Percentiles rank a stretch among this genome's conserved stretches.
phyloP scores from a whole-genome alignment of 306 rosid species.

The Rosa persica region DNA sequence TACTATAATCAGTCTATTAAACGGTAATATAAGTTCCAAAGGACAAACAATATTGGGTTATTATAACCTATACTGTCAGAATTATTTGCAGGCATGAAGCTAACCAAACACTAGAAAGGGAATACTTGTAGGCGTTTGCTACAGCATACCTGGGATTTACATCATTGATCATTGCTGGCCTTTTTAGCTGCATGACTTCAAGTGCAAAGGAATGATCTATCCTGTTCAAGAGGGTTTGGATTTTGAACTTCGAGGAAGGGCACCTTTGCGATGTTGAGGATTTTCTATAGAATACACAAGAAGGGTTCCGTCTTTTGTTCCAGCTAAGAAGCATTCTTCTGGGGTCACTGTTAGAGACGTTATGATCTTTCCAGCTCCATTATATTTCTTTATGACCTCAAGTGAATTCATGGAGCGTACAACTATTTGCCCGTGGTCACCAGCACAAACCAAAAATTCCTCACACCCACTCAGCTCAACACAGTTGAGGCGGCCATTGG shows the following conservation, averaged over 20 bases:
- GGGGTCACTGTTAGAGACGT: slow-evolving; percentile 80
- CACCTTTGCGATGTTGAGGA: slow-evolving; percentile 69
- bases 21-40: neutral
- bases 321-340: slow-evolving; percentile 97
- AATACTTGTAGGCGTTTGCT: neutral
- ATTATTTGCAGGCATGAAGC: neutral
- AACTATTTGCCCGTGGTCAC: slow-evolving; percentile 96
- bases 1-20: neutral
- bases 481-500: slow-evolving; percentile 91
- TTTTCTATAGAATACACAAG: slow-evolving; percentile 89
- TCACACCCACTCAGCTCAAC: slow-evolving; percentile 81
- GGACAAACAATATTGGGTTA: neutral
- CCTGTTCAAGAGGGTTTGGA: slow-evolving; percentile 45
- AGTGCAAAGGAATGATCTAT: slow-evolving; percentile 26
- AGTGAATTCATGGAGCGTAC: slow-evolving; percentile 93
- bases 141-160: slow-evolving; percentile 54
- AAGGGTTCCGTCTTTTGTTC: slow-evolving; percentile 87
- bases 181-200: slow-evolving; percentile 31
- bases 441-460: slow-evolving; percentile 88
- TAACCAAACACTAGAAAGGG: neutral
- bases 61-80: too few relatives aligned
- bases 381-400: slow-evolving; percentile 71
- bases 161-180: slow-evolving; percentile 35
- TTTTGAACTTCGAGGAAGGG: slow-evolving; percentile 51
- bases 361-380: slow-evolving; percentile 78